Base-by-base conservation (phyloP, 106 monocot genomes). In the Chionographis japonica region DNA sequence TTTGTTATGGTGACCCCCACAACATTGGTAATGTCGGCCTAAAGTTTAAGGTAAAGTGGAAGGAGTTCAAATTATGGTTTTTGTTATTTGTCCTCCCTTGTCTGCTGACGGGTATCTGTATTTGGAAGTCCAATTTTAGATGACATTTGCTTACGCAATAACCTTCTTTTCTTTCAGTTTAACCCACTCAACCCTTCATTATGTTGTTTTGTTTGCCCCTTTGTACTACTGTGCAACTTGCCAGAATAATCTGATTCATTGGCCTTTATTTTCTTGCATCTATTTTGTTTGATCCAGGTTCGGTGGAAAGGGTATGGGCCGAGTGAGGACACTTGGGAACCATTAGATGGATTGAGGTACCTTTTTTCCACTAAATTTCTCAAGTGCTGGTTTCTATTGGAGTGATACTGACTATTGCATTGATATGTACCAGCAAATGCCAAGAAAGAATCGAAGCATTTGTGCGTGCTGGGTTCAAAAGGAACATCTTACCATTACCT, bases 1-100 rank as follows among this genome's bases (percentile, higher is more conserved):
- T 98, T 16, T 88, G 98, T 37, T 90, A 89, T 69, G 93, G 92
- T 0, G 89, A 93, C 72, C 86, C 88, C 16, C 46, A 56, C 15
- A 69, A 77, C 11, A 66, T 52, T 38, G 73, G 87, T 2, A 75
- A 74, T 40, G 63, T 50, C 19, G 93, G 90, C 3, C 12, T 98
- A 3, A 78, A 79, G 17, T 90, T 87, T 39, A 90, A 92, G 92
- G 98, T 92, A 74, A 17, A 7, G 3, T 36, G 35, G 54, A 20
- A 4, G 14, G 38, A 27, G 27, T 27, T 27, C 0, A 27, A 27
- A 27, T 27, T 27, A 27, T 27, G 27, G 27, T 27, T 27, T 27
- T 0, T 27, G 27, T 1, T 27, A 27, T 27, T 27, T 27, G 1
- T 27, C 0, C 1, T 1, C 27, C 27, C 12, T 50, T 4, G 9